These are phyloP conservation scores for Populus hybrid DNA, from an alignment of 441 rosid genomes.

Conservation along the genomic window DNA sequence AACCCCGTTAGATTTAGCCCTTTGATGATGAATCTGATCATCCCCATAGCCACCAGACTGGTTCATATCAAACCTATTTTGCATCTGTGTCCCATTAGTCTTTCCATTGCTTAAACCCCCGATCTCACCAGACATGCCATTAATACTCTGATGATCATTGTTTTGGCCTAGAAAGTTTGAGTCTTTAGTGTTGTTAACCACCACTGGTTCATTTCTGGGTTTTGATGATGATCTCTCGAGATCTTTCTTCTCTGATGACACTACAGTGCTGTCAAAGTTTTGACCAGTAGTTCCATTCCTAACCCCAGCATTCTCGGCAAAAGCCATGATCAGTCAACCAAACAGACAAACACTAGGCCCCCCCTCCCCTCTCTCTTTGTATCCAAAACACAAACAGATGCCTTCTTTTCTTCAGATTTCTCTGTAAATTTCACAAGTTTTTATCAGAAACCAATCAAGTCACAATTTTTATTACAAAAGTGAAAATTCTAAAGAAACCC, in stretches of 20 bases:
- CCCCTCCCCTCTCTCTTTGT: neutral
- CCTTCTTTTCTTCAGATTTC: conserved; percentile 24
- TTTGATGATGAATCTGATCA: conserved; percentile 25
- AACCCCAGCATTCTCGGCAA: conserved; percentile 80
- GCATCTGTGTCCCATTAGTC: conserved; percentile 29
- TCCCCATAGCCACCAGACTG: conserved; percentile 30
- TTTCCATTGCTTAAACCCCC: conserved; percentile 20
- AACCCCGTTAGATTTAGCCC: conserved; percentile 20
- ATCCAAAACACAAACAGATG: conserved; percentile 11
- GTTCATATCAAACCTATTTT: conserved; percentile 36
- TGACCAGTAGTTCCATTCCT: conserved; percentile 58
- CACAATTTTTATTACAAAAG: conserved; percentile 5
- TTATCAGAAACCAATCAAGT: conserved; percentile 5
- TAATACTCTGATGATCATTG: conserved; percentile 32
- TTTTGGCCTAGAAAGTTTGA: conserved; percentile 15
- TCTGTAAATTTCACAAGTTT: conserved; percentile 18
- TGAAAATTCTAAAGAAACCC: conserved; percentile 14
- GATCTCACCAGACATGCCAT: conserved; percentile 17
- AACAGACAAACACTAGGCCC: neutral
- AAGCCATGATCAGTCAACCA: conserved; percentile 68
- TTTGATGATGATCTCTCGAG: conserved; percentile 34
- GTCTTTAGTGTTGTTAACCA: conserved; percentile 22
- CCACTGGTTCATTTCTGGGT: conserved; percentile 38
- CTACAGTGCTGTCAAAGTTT: conserved; percentile 46
- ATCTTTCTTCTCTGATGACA: conserved; percentile 47